Evolutionary conservation across 2,329 filamentous ascomycete species (phyloP).

Genomic region (Trichoderma sp.): DNA sequence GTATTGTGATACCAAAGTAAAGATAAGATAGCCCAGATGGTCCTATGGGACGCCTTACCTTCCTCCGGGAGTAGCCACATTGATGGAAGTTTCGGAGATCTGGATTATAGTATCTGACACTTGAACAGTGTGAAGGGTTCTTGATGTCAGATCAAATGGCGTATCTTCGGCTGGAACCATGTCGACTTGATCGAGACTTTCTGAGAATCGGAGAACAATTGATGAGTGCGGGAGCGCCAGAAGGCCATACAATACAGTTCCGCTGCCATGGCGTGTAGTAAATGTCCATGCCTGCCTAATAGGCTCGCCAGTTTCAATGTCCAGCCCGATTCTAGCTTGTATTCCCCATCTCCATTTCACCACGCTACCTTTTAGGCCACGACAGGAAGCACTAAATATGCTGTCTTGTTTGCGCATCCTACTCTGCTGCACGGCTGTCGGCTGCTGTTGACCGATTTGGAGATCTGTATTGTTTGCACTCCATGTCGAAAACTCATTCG

Average conservation of each 20-base stretch:
- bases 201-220: conserved; percentile 52
- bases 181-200: conserved; percentile 51
- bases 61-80: conserved; percentile 43
- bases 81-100: conserved; percentile 55
- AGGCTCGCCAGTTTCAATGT: conserved; percentile 55
- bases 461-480: conserved; percentile 3
- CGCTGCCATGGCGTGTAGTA: conserved; percentile 33
- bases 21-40: background rate
- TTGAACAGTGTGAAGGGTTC: conserved; percentile 55
- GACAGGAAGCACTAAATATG: conserved; percentile 69
- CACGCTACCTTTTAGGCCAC: conserved; percentile 64
- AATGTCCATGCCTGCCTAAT: conserved; percentile 61
- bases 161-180: conserved; percentile 48
- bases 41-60: conserved; percentile 39
- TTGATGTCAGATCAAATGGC: conserved; percentile 56
- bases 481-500: conserved; percentile 43
- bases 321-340: conserved; percentile 67
- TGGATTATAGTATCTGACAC: conserved; percentile 52
- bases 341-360: conserved; percentile 72
- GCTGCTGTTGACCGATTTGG: conserved; percentile 23
- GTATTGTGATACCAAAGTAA: background rate
- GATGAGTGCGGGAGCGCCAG: conserved; percentile 56
- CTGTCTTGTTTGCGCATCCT: conserved; percentile 50
- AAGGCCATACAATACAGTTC: conserved; percentile 44
- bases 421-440: conserved; percentile 29